Conservation (phyloP, 371 early-diverging fungal genomes). For the Circinella minor region DNA sequence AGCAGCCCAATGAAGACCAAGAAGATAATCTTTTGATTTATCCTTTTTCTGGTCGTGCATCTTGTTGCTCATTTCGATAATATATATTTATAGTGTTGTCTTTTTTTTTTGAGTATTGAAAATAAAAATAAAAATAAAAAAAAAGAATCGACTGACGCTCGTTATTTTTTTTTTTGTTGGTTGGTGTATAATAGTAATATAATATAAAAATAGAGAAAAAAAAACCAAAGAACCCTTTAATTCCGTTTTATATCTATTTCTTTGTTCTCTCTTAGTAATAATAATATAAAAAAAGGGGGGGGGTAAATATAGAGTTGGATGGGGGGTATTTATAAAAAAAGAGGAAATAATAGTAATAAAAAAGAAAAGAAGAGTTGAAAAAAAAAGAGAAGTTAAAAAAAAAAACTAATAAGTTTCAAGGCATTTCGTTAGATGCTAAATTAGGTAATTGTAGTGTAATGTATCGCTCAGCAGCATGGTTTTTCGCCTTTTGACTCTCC, state of each 20-base stretch:
- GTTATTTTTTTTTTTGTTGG: neutral
- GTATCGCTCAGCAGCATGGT: neutral
- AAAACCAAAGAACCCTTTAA: no score
- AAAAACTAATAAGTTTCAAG: constrained; percentile 4
- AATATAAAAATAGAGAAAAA: no score
- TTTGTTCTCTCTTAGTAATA: no score
- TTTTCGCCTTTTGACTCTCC: neutral
- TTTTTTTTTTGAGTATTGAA: neutral
- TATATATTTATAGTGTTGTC: neutral
- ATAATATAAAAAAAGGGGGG: constrained; percentile 10
- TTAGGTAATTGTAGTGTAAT: constrained; percentile 2
- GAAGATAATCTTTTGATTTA: constrained; percentile 33
- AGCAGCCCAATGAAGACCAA: constrained; percentile 67
- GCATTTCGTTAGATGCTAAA: constrained; percentile 7
- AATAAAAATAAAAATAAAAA: no score
- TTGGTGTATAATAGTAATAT: no score
- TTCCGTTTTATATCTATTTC: no score
- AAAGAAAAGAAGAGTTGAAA: neutral
- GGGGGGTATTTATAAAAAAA: constrained; percentile 2
- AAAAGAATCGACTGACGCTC: neutral
- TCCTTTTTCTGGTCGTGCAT: constrained; percentile 33
- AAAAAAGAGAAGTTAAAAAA: constrained; percentile 7
- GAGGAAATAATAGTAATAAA: neutral
- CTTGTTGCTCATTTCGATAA: no score
- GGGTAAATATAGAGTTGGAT: constrained; percentile 3